These are phyloP conservation scores for Beverwykella pulmonaria DNA, from an alignment of 495 filamentous ascomycete genomes.

Conservation along the genomic window DNA sequence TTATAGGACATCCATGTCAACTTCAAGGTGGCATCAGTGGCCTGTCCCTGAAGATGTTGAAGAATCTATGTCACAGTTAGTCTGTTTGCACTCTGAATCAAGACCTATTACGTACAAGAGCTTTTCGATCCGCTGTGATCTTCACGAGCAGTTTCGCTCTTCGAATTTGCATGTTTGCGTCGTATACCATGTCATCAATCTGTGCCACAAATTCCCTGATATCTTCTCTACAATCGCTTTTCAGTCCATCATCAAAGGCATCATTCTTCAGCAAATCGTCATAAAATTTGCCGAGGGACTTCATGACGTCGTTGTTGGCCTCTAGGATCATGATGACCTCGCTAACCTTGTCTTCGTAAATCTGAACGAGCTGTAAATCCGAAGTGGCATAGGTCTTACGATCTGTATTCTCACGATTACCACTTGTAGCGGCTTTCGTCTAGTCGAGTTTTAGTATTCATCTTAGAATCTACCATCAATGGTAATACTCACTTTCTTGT, in stretches of 20 bases:
- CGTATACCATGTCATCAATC: slow-evolving; percentile 46
- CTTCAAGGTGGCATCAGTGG: slow-evolving; percentile 44
- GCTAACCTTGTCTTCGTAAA: slow-evolving; percentile 45
- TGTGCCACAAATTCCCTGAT: slow-evolving; percentile 42
- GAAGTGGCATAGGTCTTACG: slow-evolving; percentile 32
- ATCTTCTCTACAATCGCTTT: slow-evolving; percentile 36
- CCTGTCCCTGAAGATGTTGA: slow-evolving; percentile 45
- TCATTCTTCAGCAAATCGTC: slow-evolving; percentile 39
- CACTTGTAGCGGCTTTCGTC: background rate
- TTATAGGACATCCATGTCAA: slow-evolving; percentile 46
- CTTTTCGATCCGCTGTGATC: slow-evolving; percentile 46
- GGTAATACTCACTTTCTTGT: slow-evolving; percentile 34
- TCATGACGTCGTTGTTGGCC: slow-evolving; percentile 48
- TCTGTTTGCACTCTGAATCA: background rate
- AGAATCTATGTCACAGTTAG: slow-evolving; percentile 35
- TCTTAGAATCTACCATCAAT: background rate
- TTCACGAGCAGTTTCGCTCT: slow-evolving; percentile 45
- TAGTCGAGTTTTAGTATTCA: background rate
- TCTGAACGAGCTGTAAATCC: slow-evolving; percentile 47
- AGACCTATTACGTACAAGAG: slow-evolving; percentile 39
- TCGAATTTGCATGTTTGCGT: slow-evolving; percentile 46
- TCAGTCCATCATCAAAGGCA: slow-evolving; percentile 40
- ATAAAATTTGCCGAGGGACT: slow-evolving; percentile 46
- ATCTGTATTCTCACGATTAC: background rate
- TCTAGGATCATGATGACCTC: slow-evolving; percentile 47